These are phyloP conservation scores for Trichoderma citrinoviride DNA, from an alignment of 2,329 filamentous ascomycete species.

Conservation along the genomic window DNA sequence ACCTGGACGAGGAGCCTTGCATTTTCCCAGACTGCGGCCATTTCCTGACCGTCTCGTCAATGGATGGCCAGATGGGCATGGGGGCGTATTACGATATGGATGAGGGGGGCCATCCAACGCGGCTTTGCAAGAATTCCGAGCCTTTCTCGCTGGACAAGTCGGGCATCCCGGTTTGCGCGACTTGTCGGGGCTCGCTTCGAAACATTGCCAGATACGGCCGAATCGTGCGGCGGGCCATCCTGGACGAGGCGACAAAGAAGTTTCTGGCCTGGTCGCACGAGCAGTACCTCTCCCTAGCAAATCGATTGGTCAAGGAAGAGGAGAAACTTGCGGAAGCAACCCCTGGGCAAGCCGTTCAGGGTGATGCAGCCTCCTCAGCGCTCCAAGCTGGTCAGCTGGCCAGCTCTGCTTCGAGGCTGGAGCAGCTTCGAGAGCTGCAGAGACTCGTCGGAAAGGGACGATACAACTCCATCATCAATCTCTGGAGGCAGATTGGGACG, in stretches of 20 bases:
- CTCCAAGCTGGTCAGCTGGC: not conserved
- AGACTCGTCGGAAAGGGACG: conserved; percentile 11
- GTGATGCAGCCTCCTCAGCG: not conserved
- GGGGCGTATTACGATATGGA: conserved; percentile 46
- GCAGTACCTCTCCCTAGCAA: conserved; percentile 18
- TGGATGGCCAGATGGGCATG: conserved; percentile 62
- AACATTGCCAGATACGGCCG: conserved; percentile 60
- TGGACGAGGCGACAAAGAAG: conserved; percentile 64
- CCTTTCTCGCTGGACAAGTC: conserved; percentile 47
- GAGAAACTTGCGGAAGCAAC: conserved; percentile 11
- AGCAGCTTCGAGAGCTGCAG: conserved; percentile 11
- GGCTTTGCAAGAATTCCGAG: conserved; percentile 37
- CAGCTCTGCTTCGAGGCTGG: not conserved
- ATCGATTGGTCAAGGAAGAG: conserved; percentile 20
- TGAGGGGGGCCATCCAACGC: conserved; percentile 33
- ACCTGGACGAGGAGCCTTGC: conserved; percentile 59
- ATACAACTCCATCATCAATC: conserved; percentile 14
- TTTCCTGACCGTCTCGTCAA: conserved; percentile 55
- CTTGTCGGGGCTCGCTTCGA: conserved; percentile 58
- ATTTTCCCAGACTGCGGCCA: conserved; percentile 64
- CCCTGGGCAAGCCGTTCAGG: not conserved
- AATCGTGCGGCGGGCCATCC: conserved; percentile 56
- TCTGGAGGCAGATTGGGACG: conserved; percentile 20
- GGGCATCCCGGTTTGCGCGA: conserved; percentile 54
- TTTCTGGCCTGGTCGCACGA: conserved; percentile 56